Percentiles rank a stretch among this genome's conserved stretches.
Conservation (phyloP, 2,329 filamentous ascomycete species). For the Chalara sp. region DNA sequence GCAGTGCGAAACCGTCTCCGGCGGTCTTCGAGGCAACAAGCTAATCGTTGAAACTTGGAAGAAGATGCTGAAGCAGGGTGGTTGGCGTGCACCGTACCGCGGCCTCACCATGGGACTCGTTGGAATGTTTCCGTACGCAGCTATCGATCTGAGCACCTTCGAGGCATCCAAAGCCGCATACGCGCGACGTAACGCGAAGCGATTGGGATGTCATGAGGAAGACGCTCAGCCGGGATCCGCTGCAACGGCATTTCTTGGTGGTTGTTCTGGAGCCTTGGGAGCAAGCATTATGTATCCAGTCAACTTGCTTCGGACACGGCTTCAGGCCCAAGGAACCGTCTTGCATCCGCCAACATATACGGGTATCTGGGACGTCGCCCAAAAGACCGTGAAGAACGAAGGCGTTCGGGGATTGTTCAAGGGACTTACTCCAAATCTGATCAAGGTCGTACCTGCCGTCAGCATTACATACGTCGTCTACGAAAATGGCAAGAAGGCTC, state of each 20-base stretch:
- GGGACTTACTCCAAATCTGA: conserved; percentile 85
- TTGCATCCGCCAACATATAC: conserved; percentile 87
- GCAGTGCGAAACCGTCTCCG: conserved; percentile 89
- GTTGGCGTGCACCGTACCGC: conserved; percentile 74
- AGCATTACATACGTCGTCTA: conserved; percentile 95
- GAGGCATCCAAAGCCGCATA: conserved; percentile 81
- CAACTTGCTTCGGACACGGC: conserved; percentile 82
- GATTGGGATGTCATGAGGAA: conserved; percentile 69
- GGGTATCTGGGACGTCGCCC: conserved; percentile 82
- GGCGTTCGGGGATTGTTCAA: conserved; percentile 86
- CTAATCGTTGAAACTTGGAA: conserved; percentile 76
- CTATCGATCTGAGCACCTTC: conserved; percentile 93
- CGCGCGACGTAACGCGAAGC: conserved; percentile 61
- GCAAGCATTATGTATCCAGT: conserved; percentile 93
- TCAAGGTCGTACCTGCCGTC: conserved; percentile 93
- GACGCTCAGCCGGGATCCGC: conserved; percentile 77
- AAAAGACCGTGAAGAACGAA: conserved; percentile 75
- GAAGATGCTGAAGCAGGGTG: conserved; percentile 79
- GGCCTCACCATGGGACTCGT: conserved; percentile 89
- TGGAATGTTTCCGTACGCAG: conserved; percentile 96
- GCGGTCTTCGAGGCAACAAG: conserved; percentile 74
- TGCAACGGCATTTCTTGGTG: conserved; percentile 81
- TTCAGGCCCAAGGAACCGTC: conserved; percentile 92
- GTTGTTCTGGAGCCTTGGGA: conserved; percentile 83
- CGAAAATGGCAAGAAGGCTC: conserved; percentile 68